Evolutionary conservation across 31 red algal species (phyloP), one percentile per base, ranked within the genome.

Genomic region (Bonnemaisonia californica): DNA sequence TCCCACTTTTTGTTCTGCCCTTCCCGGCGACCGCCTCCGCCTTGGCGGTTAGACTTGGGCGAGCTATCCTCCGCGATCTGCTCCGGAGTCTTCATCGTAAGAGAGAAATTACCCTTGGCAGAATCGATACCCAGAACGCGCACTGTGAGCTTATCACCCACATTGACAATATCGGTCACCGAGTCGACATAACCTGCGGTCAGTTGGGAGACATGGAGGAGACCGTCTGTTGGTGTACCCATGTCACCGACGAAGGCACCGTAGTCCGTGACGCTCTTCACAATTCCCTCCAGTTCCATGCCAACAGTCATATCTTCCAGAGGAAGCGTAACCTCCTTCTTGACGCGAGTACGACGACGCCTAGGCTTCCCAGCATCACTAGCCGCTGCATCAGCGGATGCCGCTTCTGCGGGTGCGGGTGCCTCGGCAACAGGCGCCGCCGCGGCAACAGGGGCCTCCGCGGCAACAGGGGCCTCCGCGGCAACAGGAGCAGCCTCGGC

Each of bases 171-270:
- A 60, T 96, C 87, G 24, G 78, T 48, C 1, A 92, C 81, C 24
- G 95, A 80, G 40, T 93, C 86, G 41, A 98, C 92, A 80, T 71
- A 98, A 21, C 81, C 91, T 23, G 62, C 33, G 16, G 79, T 70
- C 21, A 98, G 65, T 57, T 98, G 84, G 34, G 96, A 98, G 28
- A 98, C 96, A 80, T 98, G 96, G 32, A 98, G 47, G 76, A 98
- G 66, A 32, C 96, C 93, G 84, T 95, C 96, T 2, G 96, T 98
- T 22, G 87, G 71, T 11, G 87, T 89, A 7, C 96, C 96, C 59
- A 95, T 83, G 79, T 95, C 96, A 32, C 79, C 79, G n/a, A 98
- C 79, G 84, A 98, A 98, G 27, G 93, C 93, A 39, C 96, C 96
- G 62, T 95, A 98, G 8, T 77, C 73, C 33, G 65, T 89, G 12